A percentile compares a stretch with the other conserved stretches of the same genome.
Conservation (phyloP, 371 early-diverging fungal genomes). For the Mucor sp. region DNA sequence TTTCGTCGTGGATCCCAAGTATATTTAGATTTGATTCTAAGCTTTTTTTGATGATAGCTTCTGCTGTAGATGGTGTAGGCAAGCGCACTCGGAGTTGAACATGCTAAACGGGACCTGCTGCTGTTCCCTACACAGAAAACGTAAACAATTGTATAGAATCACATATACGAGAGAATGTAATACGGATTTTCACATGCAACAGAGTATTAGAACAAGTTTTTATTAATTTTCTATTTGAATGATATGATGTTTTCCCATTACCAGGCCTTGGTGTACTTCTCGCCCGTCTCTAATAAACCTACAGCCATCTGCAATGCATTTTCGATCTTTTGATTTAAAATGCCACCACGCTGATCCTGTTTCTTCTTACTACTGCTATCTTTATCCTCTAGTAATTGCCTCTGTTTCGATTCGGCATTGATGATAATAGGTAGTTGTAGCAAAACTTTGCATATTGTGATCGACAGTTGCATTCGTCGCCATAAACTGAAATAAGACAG, state of each 20-base stretch:
- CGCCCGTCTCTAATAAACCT: conserved; percentile 55
- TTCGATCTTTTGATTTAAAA: conserved; percentile 54
- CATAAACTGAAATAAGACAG: conserved; percentile 62
- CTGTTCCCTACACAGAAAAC: neutral
- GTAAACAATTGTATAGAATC: neutral
- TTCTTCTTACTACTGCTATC: conserved; percentile 13
- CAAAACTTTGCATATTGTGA: conserved; percentile 58
- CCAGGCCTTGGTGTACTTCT: conserved; percentile 46
- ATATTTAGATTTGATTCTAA: neutral
- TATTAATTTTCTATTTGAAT: neutral
- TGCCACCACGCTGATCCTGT: conserved; percentile 17
- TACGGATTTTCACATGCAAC: neutral
- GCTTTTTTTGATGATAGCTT: neutral
- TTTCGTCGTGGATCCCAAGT: neutral
- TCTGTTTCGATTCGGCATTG: conserved; percentile 37
- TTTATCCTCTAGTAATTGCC: conserved; percentile 29
- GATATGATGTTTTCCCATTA: conserved; percentile 2
- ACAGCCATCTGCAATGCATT: conserved; percentile 57
- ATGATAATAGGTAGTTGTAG: conserved; percentile 64
- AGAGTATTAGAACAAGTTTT: neutral
- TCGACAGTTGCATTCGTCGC: conserved; percentile 58
- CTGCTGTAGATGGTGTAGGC: neutral
- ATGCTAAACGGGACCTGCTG: neutral
- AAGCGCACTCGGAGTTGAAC: neutral
- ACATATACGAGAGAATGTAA: neutral